Evolutionary conservation across 192 early-diverging fungal species (phyloP).

Genomic region (Chytriomyces hyalinus): DNA sequence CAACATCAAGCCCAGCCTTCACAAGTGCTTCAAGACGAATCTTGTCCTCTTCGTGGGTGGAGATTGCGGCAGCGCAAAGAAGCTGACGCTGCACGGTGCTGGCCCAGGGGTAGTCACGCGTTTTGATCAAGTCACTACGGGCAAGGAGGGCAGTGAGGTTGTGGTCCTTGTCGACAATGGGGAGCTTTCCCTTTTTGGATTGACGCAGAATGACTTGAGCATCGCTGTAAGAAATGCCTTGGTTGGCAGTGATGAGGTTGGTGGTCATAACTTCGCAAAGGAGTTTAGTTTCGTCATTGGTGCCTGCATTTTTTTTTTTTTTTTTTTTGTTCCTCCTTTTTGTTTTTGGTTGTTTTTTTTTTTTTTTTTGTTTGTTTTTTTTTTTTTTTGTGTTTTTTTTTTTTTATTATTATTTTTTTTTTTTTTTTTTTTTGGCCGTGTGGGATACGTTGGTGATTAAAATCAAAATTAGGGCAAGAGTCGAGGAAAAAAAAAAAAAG

Average conservation of each 20-base stretch:
- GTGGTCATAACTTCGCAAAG: constrained; percentile 89
- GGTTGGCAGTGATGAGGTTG: constrained; percentile 80
- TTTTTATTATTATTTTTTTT: too few species aligned
- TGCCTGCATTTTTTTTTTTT: constrained; percentile 6
- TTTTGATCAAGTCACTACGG: constrained; percentile 96
- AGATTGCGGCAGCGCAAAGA: constrained; percentile 91
- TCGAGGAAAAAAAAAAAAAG: not conserved
- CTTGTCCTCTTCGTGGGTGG: constrained; percentile 88
- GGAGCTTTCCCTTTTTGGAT: constrained; percentile 97
- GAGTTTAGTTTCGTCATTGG: constrained; percentile 61
- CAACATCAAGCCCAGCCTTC: constrained; percentile 94
- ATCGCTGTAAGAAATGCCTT: constrained; percentile 88
- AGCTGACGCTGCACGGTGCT: constrained; percentile 91
- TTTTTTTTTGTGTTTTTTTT: too few species aligned
- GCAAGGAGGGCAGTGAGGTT: constrained; percentile 89
- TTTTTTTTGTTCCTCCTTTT: too few species aligned
- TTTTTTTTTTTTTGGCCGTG: not conserved
- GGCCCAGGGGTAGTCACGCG: constrained; percentile 92
- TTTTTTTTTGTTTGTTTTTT: too few species aligned
- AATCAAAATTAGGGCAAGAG: too few species aligned
- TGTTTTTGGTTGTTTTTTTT: too few species aligned
- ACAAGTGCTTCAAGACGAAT: constrained; percentile 82
- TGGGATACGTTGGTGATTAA: constrained; percentile 7
- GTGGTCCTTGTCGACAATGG: constrained; percentile 84
- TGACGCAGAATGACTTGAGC: constrained; percentile 86